Percentiles rank a stretch among this genome's conserved stretches.
Evolutionary conservation across 2,329 filamentous ascomycete genomes (phyloP).

Genomic region (Aspergillus ruber): DNA sequence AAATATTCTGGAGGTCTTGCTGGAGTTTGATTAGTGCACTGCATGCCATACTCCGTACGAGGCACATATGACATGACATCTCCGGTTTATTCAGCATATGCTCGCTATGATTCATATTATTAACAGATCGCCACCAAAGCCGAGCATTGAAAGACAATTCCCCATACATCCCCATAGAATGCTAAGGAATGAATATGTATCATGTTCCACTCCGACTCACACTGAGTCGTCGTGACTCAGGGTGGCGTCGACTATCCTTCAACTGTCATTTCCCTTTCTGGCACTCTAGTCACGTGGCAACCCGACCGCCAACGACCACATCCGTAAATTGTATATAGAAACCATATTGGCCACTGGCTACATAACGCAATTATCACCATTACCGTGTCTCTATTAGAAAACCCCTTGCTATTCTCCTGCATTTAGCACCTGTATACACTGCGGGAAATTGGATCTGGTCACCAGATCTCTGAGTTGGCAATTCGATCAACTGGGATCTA

Average conservation of each 20-base stretch:
- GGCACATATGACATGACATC: too few relatives aligned
- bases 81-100: too few relatives aligned
- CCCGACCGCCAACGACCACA: too few relatives aligned
- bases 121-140: too few relatives aligned
- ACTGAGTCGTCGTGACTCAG: not conserved
- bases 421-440: not conserved
- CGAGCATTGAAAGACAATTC: too few relatives aligned
- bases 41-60: not conserved
- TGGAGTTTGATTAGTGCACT: not conserved
- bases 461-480: constrained; percentile 34
- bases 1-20: not conserved
- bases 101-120: too few relatives aligned
- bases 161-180: too few relatives aligned
- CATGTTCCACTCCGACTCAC: too few relatives aligned
- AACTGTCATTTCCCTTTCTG: not conserved
- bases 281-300: not conserved
- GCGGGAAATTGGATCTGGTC: constrained; percentile 7
- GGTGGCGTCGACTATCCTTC: not conserved
- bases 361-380: not conserved
- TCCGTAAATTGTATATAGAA: too few relatives aligned
- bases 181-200: too few relatives aligned
- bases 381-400: not conserved
- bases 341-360: not conserved
- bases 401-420: not conserved
- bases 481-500: constrained; percentile 12